Evolutionary conservation across 768 basidiomycete species (phyloP), one percentile per base, ranked within the genome.

Genomic region (Podaxis rugospora): DNA sequence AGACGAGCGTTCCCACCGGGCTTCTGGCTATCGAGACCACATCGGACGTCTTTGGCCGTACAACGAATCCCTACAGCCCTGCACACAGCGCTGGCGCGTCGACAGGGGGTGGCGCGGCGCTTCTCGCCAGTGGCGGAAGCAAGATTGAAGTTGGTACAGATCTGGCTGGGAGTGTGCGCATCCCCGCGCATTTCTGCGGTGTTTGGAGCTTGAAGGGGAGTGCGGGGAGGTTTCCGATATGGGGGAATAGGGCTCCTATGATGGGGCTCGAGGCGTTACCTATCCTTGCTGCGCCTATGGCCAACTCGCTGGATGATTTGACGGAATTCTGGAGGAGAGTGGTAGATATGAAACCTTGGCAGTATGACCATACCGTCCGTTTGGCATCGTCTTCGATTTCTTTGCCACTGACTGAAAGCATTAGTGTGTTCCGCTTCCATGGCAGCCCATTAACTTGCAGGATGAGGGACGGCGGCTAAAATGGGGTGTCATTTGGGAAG

Each of bases 61-160:
- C 87, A 0, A 76, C 76, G 14, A 90, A 90, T 66, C 88, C 88
- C 0, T 80, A 87, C 70, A 84, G 83, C 66, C 66, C 70, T 2
- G 78, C 73, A 1, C 79, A 81, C 61, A 76, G 79, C 9, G 72
- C 78, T 5, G 89, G 89, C 14, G 89, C 85, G 5, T 89, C 88
- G 0, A 84, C 85, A 0, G 87, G 89, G 0, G 89, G 89, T 7
- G 89, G 89, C 59, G 83, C 78, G 0, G 87, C 88, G 1, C 78
- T 90, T 1, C 66, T 91, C 0, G 88, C 88, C 0, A 76, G 80
- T 52, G 84, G 86, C 1, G 88, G 87, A 9, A 80, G 80, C 40
- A 82, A 84, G 65, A 78, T 89, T 21, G 89, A 89, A 40, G 79
- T 91, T 39, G 90, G 89, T 1, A 84, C 88, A 3, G 90, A 92